Percentiles rank a stretch among this genome's conserved stretches.
These are phyloP conservation scores for Aspergillus steynii DNA, from an alignment of 495 filamentous ascomycete genomes.

Conservation along the genomic window DNA sequence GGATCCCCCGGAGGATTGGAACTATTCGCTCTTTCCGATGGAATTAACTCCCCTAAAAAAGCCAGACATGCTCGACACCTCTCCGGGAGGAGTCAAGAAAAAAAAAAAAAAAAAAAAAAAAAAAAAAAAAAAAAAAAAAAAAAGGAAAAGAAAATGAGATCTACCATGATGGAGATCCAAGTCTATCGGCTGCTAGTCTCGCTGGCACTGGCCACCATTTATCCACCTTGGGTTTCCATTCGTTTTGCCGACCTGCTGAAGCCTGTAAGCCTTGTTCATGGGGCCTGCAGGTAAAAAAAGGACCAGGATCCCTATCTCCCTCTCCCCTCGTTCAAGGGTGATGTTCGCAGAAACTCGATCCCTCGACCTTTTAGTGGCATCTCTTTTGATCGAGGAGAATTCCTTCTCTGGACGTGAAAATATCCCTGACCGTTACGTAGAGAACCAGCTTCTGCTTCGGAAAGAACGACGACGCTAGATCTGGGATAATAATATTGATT, in stretches of 20 bases:
- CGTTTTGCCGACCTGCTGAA: conserved; percentile 14
- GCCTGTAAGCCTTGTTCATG: conserved; percentile 30
- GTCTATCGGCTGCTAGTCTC: conserved; percentile 45
- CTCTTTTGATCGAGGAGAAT: not conserved
- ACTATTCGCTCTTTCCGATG: conserved; percentile 22
- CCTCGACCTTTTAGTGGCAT: conserved; percentile 1
- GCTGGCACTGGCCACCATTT: conserved; percentile 42
- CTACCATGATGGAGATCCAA: conserved; percentile 43
- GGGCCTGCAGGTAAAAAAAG: conserved; percentile 23
- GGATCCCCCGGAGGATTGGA: conserved; percentile 22
- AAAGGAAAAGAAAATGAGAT: conserved; percentile 27
- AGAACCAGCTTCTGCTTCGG: not conserved
- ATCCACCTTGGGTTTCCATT: conserved; percentile 21
- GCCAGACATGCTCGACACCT: conserved; percentile 11
- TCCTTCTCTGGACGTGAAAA: conserved; percentile 1
- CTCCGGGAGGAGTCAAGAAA: not conserved
- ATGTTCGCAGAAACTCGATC: conserved; percentile 4
- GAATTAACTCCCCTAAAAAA: conserved; percentile 14
- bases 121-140: conserved; percentile 2
- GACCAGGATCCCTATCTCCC: conserved; percentile 12
- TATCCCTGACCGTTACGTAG: not conserved
- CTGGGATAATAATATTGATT: not conserved
- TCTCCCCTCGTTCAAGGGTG: conserved; percentile 11
- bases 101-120: not conserved
- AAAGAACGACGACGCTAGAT: not conserved